Conservation (phyloP, 2,329 filamentous ascomycete genomes). For the Calonectria pseudoturangicola region DNA sequence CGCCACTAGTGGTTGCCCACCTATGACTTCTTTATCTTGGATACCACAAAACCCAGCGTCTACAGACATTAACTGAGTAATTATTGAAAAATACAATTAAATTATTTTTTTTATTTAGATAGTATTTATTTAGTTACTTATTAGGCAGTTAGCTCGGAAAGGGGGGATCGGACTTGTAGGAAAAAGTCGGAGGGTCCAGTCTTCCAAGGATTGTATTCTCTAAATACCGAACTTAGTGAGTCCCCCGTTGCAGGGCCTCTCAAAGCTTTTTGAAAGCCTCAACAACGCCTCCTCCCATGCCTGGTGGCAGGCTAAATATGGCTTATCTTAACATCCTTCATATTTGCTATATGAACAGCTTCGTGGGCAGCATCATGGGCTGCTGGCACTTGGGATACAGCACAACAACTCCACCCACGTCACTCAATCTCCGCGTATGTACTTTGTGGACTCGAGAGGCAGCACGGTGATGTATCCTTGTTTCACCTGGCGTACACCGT, state of each 20-base stretch:
- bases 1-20: too few species aligned
- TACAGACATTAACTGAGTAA: too few species aligned
- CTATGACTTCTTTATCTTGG: too few species aligned
- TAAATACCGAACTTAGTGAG: constrained; percentile 25
- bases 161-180: too few species aligned
- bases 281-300: background rate
- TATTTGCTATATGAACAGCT: background rate
- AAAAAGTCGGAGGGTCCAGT: too few species aligned
- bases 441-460: background rate
- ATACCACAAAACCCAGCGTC: too few species aligned
- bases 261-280: background rate
- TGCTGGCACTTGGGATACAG: background rate
- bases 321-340: background rate
- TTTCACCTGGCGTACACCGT: background rate
- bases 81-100: too few species aligned
- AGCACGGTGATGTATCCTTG: background rate
- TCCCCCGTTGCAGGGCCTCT: background rate
- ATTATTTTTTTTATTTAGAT: too few species aligned
- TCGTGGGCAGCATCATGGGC: background rate
- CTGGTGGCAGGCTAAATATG: background rate
- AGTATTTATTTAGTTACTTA: too few species aligned
- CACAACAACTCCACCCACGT: background rate
- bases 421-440: background rate
- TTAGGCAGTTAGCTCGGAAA: too few species aligned
- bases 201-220: too few species aligned